Percentiles rank a stretch among this genome's conserved stretches.
Evolutionary conservation across 768 basidiomycete species (phyloP).

Genomic region (Tricholoma sp.): DNA sequence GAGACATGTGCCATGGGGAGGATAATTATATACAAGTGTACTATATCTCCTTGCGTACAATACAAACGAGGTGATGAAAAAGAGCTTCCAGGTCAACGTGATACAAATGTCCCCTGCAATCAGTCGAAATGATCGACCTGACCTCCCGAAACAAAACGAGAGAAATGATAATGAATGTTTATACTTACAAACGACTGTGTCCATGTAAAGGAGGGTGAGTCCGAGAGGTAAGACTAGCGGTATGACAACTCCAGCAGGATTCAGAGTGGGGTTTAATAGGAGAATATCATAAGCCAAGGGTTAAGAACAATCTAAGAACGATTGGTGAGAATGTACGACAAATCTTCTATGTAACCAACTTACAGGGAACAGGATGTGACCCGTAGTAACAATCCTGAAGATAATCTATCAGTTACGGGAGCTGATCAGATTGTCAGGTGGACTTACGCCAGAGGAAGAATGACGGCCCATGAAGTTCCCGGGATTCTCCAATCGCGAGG

Average conservation of each 20-base stretch:
- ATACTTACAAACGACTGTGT: constrained; percentile 1
- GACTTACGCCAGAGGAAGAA: constrained; percentile 66
- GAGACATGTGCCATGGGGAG: not conserved
- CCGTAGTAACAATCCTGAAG: constrained; percentile 52
- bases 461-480: constrained; percentile 64
- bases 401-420: constrained; percentile 3
- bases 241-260: not conserved
- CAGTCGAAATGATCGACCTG: not conserved
- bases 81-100: not conserved
- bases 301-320: constrained; percentile 67
- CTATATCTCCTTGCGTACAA: constrained; percentile 5
- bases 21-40: constrained; percentile 5
- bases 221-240: constrained; percentile 3
- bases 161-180: constrained; percentile 4
- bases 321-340: not conserved
- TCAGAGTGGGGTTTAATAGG: constrained; percentile 30
- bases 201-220: constrained; percentile 4
- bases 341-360: constrained; percentile 18
- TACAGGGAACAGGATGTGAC: constrained; percentile 74
- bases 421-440: not conserved
- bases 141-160: constrained; percentile 5
- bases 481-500: constrained; percentile 63
- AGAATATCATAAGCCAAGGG: constrained; percentile 87
- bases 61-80: constrained; percentile 7
- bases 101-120: constrained; percentile 2